Percentiles rank a stretch among this genome's conserved stretches.
These are phyloP conservation scores for Suillus alpinus DNA, from an alignment of 768 basidiomycete species.

Conservation along the genomic window DNA sequence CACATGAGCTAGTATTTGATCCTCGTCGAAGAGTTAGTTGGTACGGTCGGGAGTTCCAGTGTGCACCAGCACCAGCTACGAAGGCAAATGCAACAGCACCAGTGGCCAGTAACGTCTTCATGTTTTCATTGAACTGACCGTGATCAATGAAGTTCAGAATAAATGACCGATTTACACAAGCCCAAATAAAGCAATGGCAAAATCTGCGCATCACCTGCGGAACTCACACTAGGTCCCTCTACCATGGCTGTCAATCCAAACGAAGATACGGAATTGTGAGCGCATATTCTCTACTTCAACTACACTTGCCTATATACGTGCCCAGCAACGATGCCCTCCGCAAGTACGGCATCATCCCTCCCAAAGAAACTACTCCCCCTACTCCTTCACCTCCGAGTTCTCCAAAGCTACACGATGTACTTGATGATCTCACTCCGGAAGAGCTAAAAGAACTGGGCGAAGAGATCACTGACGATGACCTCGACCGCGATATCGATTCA, in stretches of 20 bases:
- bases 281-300: conserved; percentile 2
- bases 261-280: conserved; percentile 97
- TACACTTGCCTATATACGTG: neutral
- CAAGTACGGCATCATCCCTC: conserved; percentile 88
- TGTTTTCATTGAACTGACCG: neutral
- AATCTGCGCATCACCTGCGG: neutral
- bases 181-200: neutral
- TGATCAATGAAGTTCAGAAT: neutral
- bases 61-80: neutral
- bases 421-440: conserved; percentile 58
- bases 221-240: neutral
- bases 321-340: conserved; percentile 91
- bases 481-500: conserved; percentile 67
- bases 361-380: conserved; percentile 61
- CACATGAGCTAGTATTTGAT: neutral
- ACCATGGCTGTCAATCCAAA: conserved; percentile 73
- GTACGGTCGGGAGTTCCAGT: neutral
- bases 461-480: conserved; percentile 73
- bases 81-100: neutral
- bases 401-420: conserved; percentile 63
- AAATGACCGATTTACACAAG: neutral
- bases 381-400: conserved; percentile 82
- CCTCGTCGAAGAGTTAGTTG: neutral
- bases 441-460: conserved; percentile 71
- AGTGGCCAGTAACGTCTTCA: neutral